Evolutionary conservation across 2,329 filamentous ascomycete species (phyloP), one percentile per base, ranked within the genome.

Genomic region (Aspergillus niger): DNA sequence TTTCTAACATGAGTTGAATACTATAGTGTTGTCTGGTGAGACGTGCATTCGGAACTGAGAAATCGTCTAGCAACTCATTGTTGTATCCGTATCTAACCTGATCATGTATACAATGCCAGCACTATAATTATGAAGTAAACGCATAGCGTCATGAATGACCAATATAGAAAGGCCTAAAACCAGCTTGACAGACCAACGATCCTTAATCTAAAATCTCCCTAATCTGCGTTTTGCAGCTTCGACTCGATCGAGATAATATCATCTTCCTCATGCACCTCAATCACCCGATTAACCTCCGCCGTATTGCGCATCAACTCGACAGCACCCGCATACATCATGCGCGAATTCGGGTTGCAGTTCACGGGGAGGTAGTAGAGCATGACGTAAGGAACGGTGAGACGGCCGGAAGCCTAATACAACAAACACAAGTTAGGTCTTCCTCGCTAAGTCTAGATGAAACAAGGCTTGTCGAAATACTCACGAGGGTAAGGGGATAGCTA

Each of bases 231-330:
- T 22, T 70, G 65, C 68, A 90, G 76, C 78, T 86, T 89, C 66
- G 85, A 80, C 59, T 93, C 91, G 64, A 98, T 87, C n/a, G 89
- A 88, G 66, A 91, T 87, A 68, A 98, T 74, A 57, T 97, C 94
- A 57, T 96, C 92, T 3, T 85, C 84, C 20, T 85, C 88, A 68
- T 91, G 87, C 52, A 98, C 87, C 76, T 98, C 94, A 63, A 99
- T 86, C 26, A 98, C 89, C 67, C 86, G 87, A 57, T 90, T 89
- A n/a, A 92, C 93, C 80, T 97, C 92, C 61, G 91, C 91, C 57
- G 91, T 96, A 73, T 91, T 96, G 65, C 93, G 87, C 89, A 98
- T 92, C 76, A 98, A 79, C 80, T 99, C 95, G 79, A 97, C 97
- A 47, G 95, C 95, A 41, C 93, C 91, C 30, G 95, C 95, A 76